These are phyloP conservation scores for Alternaria gaisen DNA, from an alignment of 2,329 filamentous ascomycete genomes.

Conservation along the genomic window DNA sequence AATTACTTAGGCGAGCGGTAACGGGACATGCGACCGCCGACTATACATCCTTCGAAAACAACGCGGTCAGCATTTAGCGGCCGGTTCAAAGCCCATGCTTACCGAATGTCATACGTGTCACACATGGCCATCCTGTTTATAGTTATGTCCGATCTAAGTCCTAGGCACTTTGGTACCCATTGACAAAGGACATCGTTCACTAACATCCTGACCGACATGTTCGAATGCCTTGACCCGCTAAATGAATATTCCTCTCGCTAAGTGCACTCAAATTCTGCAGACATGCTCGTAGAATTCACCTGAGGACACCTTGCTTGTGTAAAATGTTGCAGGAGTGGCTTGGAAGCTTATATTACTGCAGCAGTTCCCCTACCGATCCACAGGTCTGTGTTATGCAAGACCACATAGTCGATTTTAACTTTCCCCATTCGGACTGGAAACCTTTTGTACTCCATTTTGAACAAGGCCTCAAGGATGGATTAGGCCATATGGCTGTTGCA, in stretches of 20 bases:
- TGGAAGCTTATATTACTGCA: neutral
- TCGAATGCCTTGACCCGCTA: neutral
- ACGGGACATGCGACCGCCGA: constrained; percentile 32
- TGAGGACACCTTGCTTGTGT: neutral
- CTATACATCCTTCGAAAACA: constrained; percentile 29
- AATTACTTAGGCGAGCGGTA: constrained; percentile 24
- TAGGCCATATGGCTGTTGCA: neutral
- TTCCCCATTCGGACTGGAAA: neutral
- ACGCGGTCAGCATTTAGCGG: constrained; percentile 49
- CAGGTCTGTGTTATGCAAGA: neutral
- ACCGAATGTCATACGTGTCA: constrained; percentile 15
- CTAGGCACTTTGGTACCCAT: neutral
- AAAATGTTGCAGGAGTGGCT: neutral
- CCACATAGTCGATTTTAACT: neutral
- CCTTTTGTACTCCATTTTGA: no score
- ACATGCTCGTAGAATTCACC: neutral
- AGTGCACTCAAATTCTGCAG: neutral
- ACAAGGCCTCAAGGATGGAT: neutral
- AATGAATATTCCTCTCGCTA: neutral
- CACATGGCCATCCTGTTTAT: neutral
- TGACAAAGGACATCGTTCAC: neutral
- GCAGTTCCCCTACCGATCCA: neutral
- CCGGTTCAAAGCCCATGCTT: constrained; percentile 25
- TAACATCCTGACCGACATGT: neutral
- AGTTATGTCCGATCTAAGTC: neutral